Evolutionary conservation across 768 basidiomycete genomes (phyloP), one percentile per base, ranked within the genome.

Genomic region (Coprinopsis sp.): DNA sequence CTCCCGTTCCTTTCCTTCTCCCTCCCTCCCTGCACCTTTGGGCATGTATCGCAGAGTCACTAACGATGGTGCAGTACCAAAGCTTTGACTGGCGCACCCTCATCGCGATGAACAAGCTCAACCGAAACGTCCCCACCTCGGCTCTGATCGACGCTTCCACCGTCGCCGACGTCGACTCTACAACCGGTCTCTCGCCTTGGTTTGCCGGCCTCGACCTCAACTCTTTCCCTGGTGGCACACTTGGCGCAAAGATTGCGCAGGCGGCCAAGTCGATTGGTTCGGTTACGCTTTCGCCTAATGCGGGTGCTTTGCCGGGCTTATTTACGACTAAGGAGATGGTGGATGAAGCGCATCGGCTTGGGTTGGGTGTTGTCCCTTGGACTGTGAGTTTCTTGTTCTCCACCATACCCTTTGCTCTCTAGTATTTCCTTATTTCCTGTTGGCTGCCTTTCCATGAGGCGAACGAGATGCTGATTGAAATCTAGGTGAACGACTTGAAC

Each of bases 31-130:
- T n/a, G n/a, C n/a, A n/a, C n/a, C n/a, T n/a, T 18, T 37, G 16
- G 10, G 2, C 22, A 44, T 30, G 3, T 22, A 31, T 3, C 7
- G 31, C 23, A 4, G 18, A 7, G 22, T n/a, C 8, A 25, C 37
- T 3, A 41, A 47, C 10, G 22, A 16, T 6, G 24, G 36, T 19
- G 6, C 53, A 88, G 85, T 87, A 78, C 53, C 85, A 91, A 67
- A 86, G 84, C 55, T 88, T 89, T 54, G 83, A 88, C 59, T 91
- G 89, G 88, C 72, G 87, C 54, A 82, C 86, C 12, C 60, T 91
- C 12, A 60, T 85, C 39, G 73, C 66, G 19, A 88, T 89, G 83
- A 86, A 84, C 74, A 80, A 70, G 53, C 62, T 79, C n/a, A 79
- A 87, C 53, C 73, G 79, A 6, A 58, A 54, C 14, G 69, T 89